phyloP scores from a whole-genome alignment of 805 yeast species.

The Priceomyces medius region DNA sequence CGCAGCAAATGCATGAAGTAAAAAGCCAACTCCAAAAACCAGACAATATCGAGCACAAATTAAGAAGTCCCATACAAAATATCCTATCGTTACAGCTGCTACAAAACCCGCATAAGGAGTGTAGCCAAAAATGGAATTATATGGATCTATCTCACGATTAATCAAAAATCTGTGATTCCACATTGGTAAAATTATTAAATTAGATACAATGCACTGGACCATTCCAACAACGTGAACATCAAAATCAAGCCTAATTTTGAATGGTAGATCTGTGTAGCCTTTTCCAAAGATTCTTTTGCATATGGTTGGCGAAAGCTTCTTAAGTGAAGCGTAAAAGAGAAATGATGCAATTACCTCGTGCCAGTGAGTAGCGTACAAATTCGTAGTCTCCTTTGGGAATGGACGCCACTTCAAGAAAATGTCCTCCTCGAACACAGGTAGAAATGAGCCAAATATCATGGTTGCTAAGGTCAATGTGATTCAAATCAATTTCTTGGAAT shows the following conservation, averaged over 20 bases:
- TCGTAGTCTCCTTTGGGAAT: constrained; percentile 44
- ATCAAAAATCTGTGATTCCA: constrained; percentile 52
- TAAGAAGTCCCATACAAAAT: constrained; percentile 85
- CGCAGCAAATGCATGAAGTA: constrained; percentile 82
- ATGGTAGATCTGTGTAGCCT: constrained; percentile 48
- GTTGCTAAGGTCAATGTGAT: too few relatives aligned
- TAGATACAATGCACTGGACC: constrained; percentile 73
- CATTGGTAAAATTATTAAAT: constrained; percentile 60
- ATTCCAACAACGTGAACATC: constrained; percentile 89
- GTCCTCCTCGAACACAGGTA: constrained; percentile 36
- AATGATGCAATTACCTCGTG: constrained; percentile 72
- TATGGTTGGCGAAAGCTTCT: constrained; percentile 51
- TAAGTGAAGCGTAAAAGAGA: constrained; percentile 57
- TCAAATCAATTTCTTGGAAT: too few relatives aligned
- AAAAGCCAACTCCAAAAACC: constrained; percentile 77
- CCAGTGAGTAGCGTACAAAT: constrained; percentile 51
- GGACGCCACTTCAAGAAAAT: constrained; percentile 46
- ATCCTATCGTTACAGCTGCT: constrained; percentile 72
- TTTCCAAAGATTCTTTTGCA: constrained; percentile 52
- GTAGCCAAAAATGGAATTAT: constrained; percentile 52
- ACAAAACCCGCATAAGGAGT: constrained; percentile 77
- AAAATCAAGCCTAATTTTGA: constrained; percentile 62
- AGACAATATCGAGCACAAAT: constrained; percentile 64
- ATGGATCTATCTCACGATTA: constrained; percentile 42
- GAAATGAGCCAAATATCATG: neutral